Conservation (phyloP, 306 rosid species). For the Quillaja saponaria region DNA sequence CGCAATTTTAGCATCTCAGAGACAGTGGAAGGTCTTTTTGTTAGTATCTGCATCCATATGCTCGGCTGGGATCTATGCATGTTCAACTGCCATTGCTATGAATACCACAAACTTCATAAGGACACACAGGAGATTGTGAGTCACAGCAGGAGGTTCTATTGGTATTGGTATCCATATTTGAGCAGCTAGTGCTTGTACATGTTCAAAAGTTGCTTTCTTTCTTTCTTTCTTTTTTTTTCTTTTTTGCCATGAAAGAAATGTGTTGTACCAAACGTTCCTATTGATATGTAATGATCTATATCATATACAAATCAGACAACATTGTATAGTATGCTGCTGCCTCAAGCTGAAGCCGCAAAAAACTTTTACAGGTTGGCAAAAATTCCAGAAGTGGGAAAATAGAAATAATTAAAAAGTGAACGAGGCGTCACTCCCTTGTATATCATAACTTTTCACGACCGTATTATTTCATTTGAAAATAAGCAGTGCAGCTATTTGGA, state of each 20-base stretch:
- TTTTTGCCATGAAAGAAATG: too few relatives aligned
- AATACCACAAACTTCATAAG: constrained; percentile 89
- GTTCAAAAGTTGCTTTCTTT: too few relatives aligned
- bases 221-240: too few relatives aligned
- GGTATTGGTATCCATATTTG: too few relatives aligned
- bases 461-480: constrained; percentile 9
- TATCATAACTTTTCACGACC: constrained; percentile 18
- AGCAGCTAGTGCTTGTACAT: too few relatives aligned
- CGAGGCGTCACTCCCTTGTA: constrained; percentile 6
- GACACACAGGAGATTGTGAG: constrained; percentile 81
- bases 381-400: constrained; percentile 4
- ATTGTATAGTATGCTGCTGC: constrained; percentile 22
- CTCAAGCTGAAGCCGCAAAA: constrained; percentile 19
- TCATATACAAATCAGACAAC: constrained; percentile 18
- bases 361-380: constrained; percentile 8
- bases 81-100: constrained; percentile 64
- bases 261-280: too few relatives aligned
- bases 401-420: background rate
- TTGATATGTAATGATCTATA: constrained; percentile 7
- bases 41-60: constrained; percentile 56
- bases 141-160: background rate
- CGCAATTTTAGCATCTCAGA: constrained; percentile 67
- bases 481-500: constrained; percentile 40
- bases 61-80: constrained; percentile 66
- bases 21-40: constrained; percentile 78